These are phyloP conservation scores for Amanita rubescens DNA, from an alignment of 768 basidiomycete genomes.

Conservation along the genomic window DNA sequence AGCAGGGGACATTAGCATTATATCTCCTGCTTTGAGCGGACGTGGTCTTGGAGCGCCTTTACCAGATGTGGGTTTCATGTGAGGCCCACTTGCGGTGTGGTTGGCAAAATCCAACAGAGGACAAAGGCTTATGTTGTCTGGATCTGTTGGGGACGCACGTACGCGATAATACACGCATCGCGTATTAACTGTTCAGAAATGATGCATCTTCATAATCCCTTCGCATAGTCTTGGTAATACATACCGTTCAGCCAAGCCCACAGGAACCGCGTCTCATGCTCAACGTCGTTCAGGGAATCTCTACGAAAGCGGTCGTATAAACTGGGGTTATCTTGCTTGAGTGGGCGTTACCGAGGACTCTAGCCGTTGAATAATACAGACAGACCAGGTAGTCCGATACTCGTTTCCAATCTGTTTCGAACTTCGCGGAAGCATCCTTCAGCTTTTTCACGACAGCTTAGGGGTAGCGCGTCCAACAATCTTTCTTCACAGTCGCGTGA, in stretches of 20 bases:
- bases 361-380: constrained; percentile 8
- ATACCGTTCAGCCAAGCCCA: constrained; percentile 94
- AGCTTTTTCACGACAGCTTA: constrained; percentile 35
- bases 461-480: constrained; percentile 42
- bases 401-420: constrained; percentile 50
- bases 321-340: constrained; percentile 14
- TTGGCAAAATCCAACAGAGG: constrained; percentile 92
- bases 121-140: constrained; percentile 79
- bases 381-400: constrained; percentile 49
- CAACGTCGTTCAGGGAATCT: constrained; percentile 9
- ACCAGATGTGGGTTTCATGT: constrained; percentile 36
- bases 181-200: constrained; percentile 65
- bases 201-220: not conserved
- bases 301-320: constrained; percentile 5
- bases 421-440: constrained; percentile 36
- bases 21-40: constrained; percentile 34
- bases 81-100: constrained; percentile 41
- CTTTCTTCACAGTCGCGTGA: constrained; percentile 12
- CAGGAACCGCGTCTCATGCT: constrained; percentile 42
- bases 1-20: constrained; percentile 44
- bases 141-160: constrained; percentile 37
- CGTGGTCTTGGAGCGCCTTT: constrained; percentile 8
- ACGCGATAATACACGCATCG: constrained; percentile 76
- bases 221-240: constrained; percentile 14
- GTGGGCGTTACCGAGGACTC: constrained; percentile 1